phyloP scores from a whole-genome alignment of 495 filamentous ascomycete genomes.

The Delitschia confertaspora region DNA sequence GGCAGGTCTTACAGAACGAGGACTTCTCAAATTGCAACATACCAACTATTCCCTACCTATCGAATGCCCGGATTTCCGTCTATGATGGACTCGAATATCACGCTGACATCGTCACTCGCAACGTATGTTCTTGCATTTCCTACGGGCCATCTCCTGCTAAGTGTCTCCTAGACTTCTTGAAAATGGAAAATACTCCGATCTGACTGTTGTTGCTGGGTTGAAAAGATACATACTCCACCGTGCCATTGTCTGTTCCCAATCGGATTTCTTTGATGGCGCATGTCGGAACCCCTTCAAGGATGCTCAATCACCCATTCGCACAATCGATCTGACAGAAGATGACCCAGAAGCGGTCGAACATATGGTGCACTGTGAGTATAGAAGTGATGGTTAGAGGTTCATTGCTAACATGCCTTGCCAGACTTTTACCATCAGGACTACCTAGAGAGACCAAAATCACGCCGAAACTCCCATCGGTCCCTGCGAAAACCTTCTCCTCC shows the following conservation, averaged over 20 bases:
- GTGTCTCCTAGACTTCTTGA: slow-evolving; percentile 27
- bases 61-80: no score
- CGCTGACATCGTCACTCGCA: slow-evolving; percentile 34
- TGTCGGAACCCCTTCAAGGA: slow-evolving; percentile 32
- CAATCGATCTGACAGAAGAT: slow-evolving; percentile 37
- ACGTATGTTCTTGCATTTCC: slow-evolving; percentile 29
- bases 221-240: slow-evolving; percentile 34
- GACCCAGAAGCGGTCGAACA: slow-evolving; percentile 38
- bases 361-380: slow-evolving; percentile 36
- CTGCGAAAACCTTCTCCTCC: slow-evolving; percentile 20
- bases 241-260: slow-evolving; percentile 36
- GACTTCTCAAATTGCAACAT: no score
- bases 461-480: slow-evolving; percentile 17
- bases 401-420: slow-evolving; percentile 16
- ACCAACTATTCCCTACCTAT: no score
- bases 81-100: slow-evolving; percentile 25
- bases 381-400: not conserved
- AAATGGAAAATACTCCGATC: slow-evolving; percentile 36
- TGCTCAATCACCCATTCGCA: slow-evolving; percentile 28
- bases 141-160: slow-evolving; percentile 11
- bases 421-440: slow-evolving; percentile 42
- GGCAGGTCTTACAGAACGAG: no score
- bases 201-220: slow-evolving; percentile 34
- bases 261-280: slow-evolving; percentile 37
- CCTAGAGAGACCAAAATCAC: slow-evolving; percentile 23